Evolutionary conservation across 2,329 filamentous ascomycete species (phyloP), one percentile per base, ranked within the genome.

Genomic region (Hymenoscyphus salicellus): DNA sequence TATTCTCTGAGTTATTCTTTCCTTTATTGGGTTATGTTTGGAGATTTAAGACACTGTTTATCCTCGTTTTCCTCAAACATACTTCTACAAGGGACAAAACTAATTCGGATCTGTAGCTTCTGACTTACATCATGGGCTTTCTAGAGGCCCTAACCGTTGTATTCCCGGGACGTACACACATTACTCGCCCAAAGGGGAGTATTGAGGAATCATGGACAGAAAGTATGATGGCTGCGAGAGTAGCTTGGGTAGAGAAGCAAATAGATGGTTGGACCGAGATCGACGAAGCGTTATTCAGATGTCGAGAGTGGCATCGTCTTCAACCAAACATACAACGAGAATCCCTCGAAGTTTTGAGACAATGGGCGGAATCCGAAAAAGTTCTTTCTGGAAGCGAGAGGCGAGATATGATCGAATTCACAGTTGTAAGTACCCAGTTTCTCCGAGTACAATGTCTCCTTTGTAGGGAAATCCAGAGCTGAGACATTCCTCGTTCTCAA

Each of bases 91-190:
- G 3, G 3, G 28, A 30, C 28, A 3, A 30, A 3, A 6, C 28
- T 30, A 30, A 30, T 6, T 30, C 28, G 6, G 28, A 30, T 30
- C 28, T 30, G 6, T 30, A 30, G 28, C 58, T 71, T 11, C 63
- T 71, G 1, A 66, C 68, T 43, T 68, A 68, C 32, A 60, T 69
- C 16, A 69, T 71, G 69, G 68, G 69, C 11, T 58, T 67, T 30
- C 52, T 71, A 2, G 58, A 65, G 33, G 63, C 61, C 14, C 55
- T 69, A 36, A 49, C 62, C 4, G n/a, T 46, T 5, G 65, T 70
- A 30, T 70, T 67, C 41, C 62, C 66, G 14, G 66, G 68, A 14
- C 58, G 63, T 17, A 70, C 63, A 11, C 68, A 67, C 36, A 58
- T 70, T 5, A 62, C 63, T 33, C 46, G 62, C n/a, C 60, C 69